Base-by-base conservation (phyloP, 306 rosid species). In the Carpinus fangiana region DNA sequence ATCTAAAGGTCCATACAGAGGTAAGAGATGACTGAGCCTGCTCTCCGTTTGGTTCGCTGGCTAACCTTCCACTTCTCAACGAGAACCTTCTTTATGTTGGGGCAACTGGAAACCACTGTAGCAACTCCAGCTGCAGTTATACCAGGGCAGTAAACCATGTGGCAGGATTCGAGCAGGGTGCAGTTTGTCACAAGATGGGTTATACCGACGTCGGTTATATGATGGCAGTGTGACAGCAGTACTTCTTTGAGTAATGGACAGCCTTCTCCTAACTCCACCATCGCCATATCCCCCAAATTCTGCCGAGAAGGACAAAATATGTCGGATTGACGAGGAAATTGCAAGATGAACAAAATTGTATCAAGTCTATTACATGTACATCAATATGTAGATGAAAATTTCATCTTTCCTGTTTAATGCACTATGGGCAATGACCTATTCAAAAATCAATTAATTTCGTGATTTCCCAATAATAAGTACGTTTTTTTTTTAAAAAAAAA, bases 61-160 rank as follows among this genome's bases (percentile, higher is more conserved):
- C 98, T 95, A 76, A 95, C 99, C 92, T 95, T 95, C 93, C 88
- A 89, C 84, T 93, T 90, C 92, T 95, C 99, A n/a, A 95, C 98
- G 21, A 93, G 87, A 52, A 95, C 88, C 83, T 93, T 95, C 86
- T 89, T 95, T 77, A 95, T 83, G 86, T 88, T 86, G 54, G 91
- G 87, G 66, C 99, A 95, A 53, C 97, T 76, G 10, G 99, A 93
- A 68, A 95, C 96, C 73, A 95, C 90, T 0, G 93, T 88, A 71
- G 99, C 97, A 31, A 95, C 97, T 38, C 98, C 98, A 16, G 88
- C 86, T 47, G 90, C 85, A 16, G 98, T 91, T 76, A 95, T 82
- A 61, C 92, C 86, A 4, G 92, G 92, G 82, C 99, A 95, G 77
- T 91, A 95, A 75, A 90, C 98, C 97, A 93, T 88, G 79, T 93